Percentiles rank a stretch among this genome's conserved stretches.
Conservation (phyloP, 78 protist genomes). For the Guillardia theta region DNA sequence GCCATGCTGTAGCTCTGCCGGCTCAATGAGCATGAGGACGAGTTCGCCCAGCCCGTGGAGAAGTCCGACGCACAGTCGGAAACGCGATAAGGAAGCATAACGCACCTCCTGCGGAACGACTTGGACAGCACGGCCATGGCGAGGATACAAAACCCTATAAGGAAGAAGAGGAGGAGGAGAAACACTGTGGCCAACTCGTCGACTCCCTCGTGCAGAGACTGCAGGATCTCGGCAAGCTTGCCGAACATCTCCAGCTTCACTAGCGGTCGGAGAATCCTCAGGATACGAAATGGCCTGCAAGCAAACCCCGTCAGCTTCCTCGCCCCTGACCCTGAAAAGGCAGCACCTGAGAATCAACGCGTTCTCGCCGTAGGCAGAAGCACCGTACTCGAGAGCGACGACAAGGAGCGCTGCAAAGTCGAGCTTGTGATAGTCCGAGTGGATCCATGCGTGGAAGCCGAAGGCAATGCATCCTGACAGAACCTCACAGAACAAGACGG, state of each 20-base stretch:
- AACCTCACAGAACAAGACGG: neutral
- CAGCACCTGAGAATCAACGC: neutral
- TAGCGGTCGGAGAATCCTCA: neutral
- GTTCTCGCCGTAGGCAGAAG: neutral
- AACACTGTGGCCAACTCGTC: neutral
- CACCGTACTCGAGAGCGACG: neutral
- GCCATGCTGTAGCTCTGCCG: neutral
- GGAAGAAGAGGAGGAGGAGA: neutral
- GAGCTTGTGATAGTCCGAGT: neutral
- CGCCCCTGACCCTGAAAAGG: neutral
- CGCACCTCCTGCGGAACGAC: neutral
- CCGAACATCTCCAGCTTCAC: neutral
- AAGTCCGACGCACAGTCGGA: neutral
- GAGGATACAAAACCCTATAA: neutral
- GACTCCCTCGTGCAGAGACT: neutral
- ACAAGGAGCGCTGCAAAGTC: neutral
- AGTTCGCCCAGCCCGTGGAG: neutral
- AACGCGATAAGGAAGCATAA: neutral
- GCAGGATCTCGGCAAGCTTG: neutral
- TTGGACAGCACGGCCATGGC: neutral
- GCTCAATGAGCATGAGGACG: neutral
- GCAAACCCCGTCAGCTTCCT: neutral
- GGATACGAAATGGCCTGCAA: neutral
- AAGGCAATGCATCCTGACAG: neutral
- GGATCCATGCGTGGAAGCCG: neutral